A percentile compares a stretch with the other conserved stretches of the same genome.
Conservation (phyloP, 257 asterid genomes). For the Gentiana dahurica region DNA sequence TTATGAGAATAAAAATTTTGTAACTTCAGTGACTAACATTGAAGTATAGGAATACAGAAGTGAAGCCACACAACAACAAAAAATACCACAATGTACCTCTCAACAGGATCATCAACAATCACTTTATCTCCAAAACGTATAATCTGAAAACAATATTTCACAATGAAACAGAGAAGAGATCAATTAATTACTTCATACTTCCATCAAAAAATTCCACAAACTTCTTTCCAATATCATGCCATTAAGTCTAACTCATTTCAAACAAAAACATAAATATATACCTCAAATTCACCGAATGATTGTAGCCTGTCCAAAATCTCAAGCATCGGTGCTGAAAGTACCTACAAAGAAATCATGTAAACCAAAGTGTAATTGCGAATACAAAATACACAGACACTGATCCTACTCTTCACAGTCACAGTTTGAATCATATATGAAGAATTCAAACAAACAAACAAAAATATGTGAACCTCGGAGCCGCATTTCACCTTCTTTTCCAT, state of each 20-base stretch:
- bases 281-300: conserved; percentile 91
- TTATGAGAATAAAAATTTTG: no score
- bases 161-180: not conserved
- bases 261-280: conserved; percentile 6
- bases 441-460: conserved; percentile 6
- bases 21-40: no score
- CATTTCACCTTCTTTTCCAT: conserved; percentile 99
- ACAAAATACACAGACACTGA: not conserved
- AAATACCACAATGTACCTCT: conserved; percentile 33
- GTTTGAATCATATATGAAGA: conserved; percentile 3
- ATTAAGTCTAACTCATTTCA: not conserved
- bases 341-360: conserved; percentile 24
- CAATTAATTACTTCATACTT: not conserved
- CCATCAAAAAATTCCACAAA: no score
- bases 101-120: conserved; percentile 78
- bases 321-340: conserved; percentile 74
- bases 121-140: conserved; percentile 79
- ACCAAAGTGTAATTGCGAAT: not conserved
- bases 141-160: conserved; percentile 31
- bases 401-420: no score
- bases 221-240: not conserved
- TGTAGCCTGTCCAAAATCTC: conserved; percentile 84
- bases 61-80: not conserved
- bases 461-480: conserved; percentile 87
- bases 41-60: no score